Conservation (phyloP, 2,329 filamentous ascomycete species). For the Cladosporium sp. region DNA sequence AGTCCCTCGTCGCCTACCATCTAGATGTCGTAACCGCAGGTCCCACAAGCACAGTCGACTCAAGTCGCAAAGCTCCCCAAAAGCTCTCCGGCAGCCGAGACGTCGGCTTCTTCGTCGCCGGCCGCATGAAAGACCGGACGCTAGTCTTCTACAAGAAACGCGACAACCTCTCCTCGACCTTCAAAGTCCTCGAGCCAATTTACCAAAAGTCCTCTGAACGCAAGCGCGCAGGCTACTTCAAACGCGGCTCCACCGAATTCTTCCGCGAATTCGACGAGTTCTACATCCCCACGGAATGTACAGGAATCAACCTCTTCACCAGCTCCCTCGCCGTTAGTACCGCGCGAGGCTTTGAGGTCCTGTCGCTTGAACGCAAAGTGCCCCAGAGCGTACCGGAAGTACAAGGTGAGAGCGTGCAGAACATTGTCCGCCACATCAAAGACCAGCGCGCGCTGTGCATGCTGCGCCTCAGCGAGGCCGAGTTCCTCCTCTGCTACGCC, state of each 20-base stretch:
- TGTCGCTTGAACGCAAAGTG: conserved; percentile 95
- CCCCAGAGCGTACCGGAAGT: conserved; percentile 91
- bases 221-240: conserved; percentile 61
- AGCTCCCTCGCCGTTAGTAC: conserved; percentile 89
- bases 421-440: conserved; percentile 78
- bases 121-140: conserved; percentile 93
- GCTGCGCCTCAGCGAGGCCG: conserved; percentile 89
- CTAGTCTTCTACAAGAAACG: conserved; percentile 97
- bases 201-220: conserved; percentile 88
- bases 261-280: conserved; percentile 99
- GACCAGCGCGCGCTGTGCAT: conserved; percentile 86
- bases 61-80: conserved; percentile 79
- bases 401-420: conserved; percentile 70
- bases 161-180: conserved; percentile 80
- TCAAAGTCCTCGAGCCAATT: conserved; percentile 93
- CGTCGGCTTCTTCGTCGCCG: conserved; percentile 93
- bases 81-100: conserved; percentile 82
- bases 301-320: conserved; percentile 92
- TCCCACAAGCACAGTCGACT: conserved; percentile 54
- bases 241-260: conserved; percentile 77
- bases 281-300: conserved; percentile 94
- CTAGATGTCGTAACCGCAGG: conserved; percentile 68
- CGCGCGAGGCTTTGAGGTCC: conserved; percentile 86
- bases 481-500: conserved; percentile 86
- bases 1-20: conserved; percentile 86